Evolutionary conservation across 1,139 yeast species (phyloP).

Genomic region (Lodderomyces elongisporus): DNA sequence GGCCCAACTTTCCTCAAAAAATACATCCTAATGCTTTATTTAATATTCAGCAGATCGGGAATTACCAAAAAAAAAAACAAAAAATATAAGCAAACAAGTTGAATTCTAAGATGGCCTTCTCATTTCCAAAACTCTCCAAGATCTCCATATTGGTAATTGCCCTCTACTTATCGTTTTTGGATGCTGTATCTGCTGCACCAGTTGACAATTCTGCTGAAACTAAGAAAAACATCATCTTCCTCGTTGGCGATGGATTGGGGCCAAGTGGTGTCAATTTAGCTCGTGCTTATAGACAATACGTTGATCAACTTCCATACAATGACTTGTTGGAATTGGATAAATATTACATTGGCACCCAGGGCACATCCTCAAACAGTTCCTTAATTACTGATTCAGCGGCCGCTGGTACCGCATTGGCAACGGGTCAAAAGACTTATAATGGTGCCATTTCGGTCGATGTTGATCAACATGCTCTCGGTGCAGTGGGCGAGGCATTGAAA

Average conservation of each 20-base stretch:
- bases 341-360: slow-evolving; percentile 66
- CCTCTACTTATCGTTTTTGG: slow-evolving; percentile 10
- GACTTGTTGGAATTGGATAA: slow-evolving; percentile 59
- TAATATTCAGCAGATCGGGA: too few species aligned
- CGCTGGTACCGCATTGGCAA: slow-evolving; percentile 87
- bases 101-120: slow-evolving; percentile 10
- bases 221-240: slow-evolving; percentile 65
- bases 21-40: too few species aligned
- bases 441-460: slow-evolving; percentile 82
- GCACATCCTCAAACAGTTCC: slow-evolving; percentile 70
- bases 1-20: too few species aligned
- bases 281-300: slow-evolving; percentile 60
- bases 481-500: slow-evolving; percentile 78
- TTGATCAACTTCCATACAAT: slow-evolving; percentile 45
- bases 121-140: slow-evolving; percentile 9
- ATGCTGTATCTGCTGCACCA: slow-evolving; percentile 10
- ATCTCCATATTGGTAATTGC: slow-evolving; percentile 9
- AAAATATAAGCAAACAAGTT: too few species aligned
- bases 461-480: slow-evolving; percentile 62
- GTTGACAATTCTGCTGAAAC: slow-evolving; percentile 10
- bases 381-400: slow-evolving; percentile 89
- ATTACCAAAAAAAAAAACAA: too few species aligned
- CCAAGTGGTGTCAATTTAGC: slow-evolving; percentile 77
- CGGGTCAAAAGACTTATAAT: slow-evolving; percentile 74
- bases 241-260: slow-evolving; percentile 92